Conservation (phyloP, 768 basidiomycete species). For the Clathrus columnatus region DNA sequence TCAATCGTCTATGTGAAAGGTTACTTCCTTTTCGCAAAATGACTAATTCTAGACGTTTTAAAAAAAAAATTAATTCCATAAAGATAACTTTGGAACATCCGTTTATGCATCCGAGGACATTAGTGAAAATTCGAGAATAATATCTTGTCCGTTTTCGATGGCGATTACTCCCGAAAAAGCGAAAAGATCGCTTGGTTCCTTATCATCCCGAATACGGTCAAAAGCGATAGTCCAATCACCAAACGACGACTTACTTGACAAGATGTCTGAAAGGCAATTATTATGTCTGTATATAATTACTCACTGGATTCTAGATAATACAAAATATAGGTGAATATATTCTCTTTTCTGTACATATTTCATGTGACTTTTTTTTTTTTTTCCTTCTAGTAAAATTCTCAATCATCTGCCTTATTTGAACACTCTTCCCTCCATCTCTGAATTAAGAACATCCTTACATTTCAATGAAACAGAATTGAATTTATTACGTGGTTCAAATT, state of each 20-base stretch:
- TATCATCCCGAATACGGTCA: slow-evolving; percentile 22
- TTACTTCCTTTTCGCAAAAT: slow-evolving; percentile 16
- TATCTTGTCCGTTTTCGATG: slow-evolving; percentile 60
- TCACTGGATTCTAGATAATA: slow-evolving; percentile 39
- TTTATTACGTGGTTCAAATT: slow-evolving; percentile 67
- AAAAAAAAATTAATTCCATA: neutral
- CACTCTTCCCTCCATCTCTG: slow-evolving; percentile 47
- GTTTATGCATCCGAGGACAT: slow-evolving; percentile 35
- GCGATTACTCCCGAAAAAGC: slow-evolving; percentile 51
- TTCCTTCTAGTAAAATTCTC: slow-evolving; percentile 9
- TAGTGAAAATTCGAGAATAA: slow-evolving; percentile 42
- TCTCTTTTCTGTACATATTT: neutral
- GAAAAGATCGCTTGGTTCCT: slow-evolving; percentile 34
- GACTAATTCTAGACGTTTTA: neutral
- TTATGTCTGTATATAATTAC: slow-evolving; percentile 58
- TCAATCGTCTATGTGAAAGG: slow-evolving; percentile 39
- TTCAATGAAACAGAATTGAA: slow-evolving; percentile 57
- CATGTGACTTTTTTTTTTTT: slow-evolving; percentile 9
- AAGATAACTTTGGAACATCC: slow-evolving; percentile 11
- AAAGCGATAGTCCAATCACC: slow-evolving; percentile 13
- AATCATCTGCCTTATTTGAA: slow-evolving; percentile 56
- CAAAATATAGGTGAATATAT: slow-evolving; percentile 9
- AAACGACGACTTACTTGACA: slow-evolving; percentile 12
- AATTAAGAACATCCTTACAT: slow-evolving; percentile 64
- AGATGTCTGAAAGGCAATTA: slow-evolving; percentile 57